phyloP scores from a whole-genome alignment of 495 filamentous ascomycete genomes.

The Saxophila tyrrhenica region DNA sequence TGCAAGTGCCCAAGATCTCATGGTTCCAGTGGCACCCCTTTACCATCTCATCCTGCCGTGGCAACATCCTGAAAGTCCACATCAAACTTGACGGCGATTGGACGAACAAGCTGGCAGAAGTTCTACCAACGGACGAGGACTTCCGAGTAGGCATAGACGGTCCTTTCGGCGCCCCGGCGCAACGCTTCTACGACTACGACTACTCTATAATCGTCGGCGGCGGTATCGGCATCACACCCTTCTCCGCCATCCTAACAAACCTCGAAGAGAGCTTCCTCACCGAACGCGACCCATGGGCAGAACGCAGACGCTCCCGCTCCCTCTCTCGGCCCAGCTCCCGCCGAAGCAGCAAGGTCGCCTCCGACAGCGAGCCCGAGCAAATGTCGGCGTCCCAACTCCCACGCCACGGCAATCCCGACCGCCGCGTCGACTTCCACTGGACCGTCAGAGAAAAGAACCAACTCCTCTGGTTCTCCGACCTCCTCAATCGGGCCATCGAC shows the following conservation, averaged over 20 bases:
- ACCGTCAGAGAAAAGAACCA: slow-evolving; percentile 31
- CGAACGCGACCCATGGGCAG: slow-evolving; percentile 1
- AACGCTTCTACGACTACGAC: slow-evolving; percentile 33
- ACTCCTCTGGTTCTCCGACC: slow-evolving; percentile 34
- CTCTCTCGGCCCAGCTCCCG: neutral
- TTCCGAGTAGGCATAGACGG: slow-evolving; percentile 24
- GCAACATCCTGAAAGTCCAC: slow-evolving; percentile 23
- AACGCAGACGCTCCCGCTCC: slow-evolving; percentile 6
- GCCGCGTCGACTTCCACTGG: slow-evolving; percentile 35
- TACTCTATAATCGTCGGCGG: slow-evolving; percentile 30
- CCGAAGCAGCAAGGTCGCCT: neutral
- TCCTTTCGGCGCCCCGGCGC: slow-evolving; percentile 28
- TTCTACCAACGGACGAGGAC: slow-evolving; percentile 4
- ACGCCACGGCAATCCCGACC: slow-evolving; percentile 10
- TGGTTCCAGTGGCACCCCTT: slow-evolving; percentile 34
- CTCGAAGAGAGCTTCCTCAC: slow-evolving; percentile 25
- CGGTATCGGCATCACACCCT: slow-evolving; percentile 34
- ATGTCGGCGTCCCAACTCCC: neutral
- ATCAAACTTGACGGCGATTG: slow-evolving; percentile 29
- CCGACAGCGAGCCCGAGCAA: slow-evolving; percentile 6
- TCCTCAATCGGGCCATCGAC: slow-evolving; percentile 26
- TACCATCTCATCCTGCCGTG: slow-evolving; percentile 26
- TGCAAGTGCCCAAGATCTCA: slow-evolving; percentile 29
- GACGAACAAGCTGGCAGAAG: slow-evolving; percentile 18
- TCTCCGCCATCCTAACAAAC: slow-evolving; percentile 31